Base-by-base conservation (phyloP, 768 basidiomycete genomes). In the Ephemerocybe angulata region DNA sequence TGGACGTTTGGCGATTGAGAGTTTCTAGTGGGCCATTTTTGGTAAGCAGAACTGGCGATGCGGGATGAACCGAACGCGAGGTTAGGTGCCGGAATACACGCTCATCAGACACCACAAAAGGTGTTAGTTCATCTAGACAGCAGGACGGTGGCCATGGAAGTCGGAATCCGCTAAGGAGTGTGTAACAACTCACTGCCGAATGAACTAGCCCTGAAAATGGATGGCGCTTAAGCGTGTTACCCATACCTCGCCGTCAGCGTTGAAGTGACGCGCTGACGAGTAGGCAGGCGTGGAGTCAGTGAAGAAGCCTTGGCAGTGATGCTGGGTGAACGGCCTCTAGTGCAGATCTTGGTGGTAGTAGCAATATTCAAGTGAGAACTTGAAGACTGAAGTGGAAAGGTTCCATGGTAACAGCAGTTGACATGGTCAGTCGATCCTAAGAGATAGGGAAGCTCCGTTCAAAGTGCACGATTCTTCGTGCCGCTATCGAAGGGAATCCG, bases 301-400 rank as follows among this genome's bases (percentile, higher is more conserved):
- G 82, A 82, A 82, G 84, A 86, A 87, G 83, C 82, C 80, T 84
- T 76, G 83, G 84, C 80, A 81, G 85, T 75, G 75, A 86, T 81
- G 61, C 65, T 66, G 65, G 61, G 63, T 67, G 65, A 66, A 82
- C 83, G 72, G 82, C 84, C 85, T 81, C 82, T 85, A 84, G 85
- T 84, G 83, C 85, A 86, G 85, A 86, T 88, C 85, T 86, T 85
- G 84, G 86, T 87, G 83, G 84, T 83, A 86, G 86, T 87, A 87
- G 85, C 86, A 86, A 86, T 87, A 86, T 83, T 85, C 85, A 83
- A 85, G 81, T 84, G 84, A 84, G 85, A 86, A 78, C 85, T 86
- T 81, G 85, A 85, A 83, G 85, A 86, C 85, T 86, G 85, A 86
- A 86, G 85, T 86, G 85, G 85, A 87, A 86, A 84, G 85, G 85